Evolutionary conservation across 345 rosid species (phyloP), one percentile per base, ranked within the genome.

Genomic region (Populus simonii): DNA sequence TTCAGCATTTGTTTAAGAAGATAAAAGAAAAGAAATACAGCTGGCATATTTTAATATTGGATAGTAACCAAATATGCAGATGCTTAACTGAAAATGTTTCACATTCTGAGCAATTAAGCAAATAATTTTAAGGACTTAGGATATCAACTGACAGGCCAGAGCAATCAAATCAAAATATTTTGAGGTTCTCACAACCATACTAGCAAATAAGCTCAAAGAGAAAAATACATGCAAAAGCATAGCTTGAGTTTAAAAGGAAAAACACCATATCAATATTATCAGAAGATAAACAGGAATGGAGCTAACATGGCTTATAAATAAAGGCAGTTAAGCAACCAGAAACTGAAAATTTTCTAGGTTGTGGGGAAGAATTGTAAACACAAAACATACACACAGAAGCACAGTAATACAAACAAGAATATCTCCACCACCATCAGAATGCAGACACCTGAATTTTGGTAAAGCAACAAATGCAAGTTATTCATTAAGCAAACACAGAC

Each of bases 1-100:
- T 66, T 61, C 57, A 80, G 41, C 36, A 70, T 16, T 63, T 5
- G n/a, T 55, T 15, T 0, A 45, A n/a, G 23, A 38, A 49, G 43
- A 72, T 9, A 13, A 53, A 36, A 31, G 27, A 53, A 45, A 66
- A 83, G 29, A 43, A 79, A 75, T 12, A 53, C 57, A 63, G 29
- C 31, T 18, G 25, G 23, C 27, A 6, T 68, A 66, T 9, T 59
- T 27, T 47, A 11, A 12, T 17, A 27, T n/a, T 35, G 29, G 4
- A 66, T 65, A 51, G 38, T 38, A 45, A 2, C 29, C 66, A 61
- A 6, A 4, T 18, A 23, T 51, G 41, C 41, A 4, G 9, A 22
- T 49, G 29, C 65, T 65, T 65, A 78, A 45, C 8, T n/a, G 66
- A 22, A 10, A 17, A 38, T 10, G 5, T 33, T 68, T 38, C 45